Evolutionary conservation across 116 monocot species (phyloP), one percentile per base, ranked within the genome.

Genomic region (Zostera marina): DNA sequence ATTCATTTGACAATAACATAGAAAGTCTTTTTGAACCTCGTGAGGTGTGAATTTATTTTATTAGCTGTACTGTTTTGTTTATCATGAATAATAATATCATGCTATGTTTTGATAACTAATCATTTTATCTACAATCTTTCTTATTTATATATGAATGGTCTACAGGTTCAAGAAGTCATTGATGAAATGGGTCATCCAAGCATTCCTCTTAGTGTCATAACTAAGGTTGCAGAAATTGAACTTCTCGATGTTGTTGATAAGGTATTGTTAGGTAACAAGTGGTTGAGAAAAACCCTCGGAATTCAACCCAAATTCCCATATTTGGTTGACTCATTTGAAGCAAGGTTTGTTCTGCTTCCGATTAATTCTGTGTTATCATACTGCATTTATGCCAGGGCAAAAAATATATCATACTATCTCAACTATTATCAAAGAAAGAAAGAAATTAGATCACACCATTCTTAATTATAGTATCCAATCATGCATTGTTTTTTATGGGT

Each of bases 231-330:
- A 48, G 90, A 86, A 66, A 77, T 98, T 64, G 74, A 83, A 54
- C 23, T 98, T 23, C 78, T 82, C 63, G 96, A 86, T 78, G 80
- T 75, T 60, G 82, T 76, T 67, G 96, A 88, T 23, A 81, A 74
- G 70, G 73, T 82, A 53, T 73, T 96, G 42, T 61, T 98, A 54
- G 96, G 90, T 4, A 98, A 89, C 59, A 85, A 76, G 69, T 98
- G 96, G 96, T 70, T 98, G 60, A 77, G 96, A 70, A 98, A 83
- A 82, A 90, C 83, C 42, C 73, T 82, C 6, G 82, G 89, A 42
- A 78, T 98, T 68, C 96, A 98, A 70, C 96, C 96, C 44, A 85
- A 79, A 63, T 80, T 98, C 51, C 90, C 96, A 22, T 98, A 89
- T 71, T 38, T 89, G 42, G 96, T 98, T 56, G 96, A 98, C 42